These are phyloP conservation scores for Leccinum imitatum DNA, from an alignment of 768 basidiomycete genomes.

Conservation along the genomic window DNA sequence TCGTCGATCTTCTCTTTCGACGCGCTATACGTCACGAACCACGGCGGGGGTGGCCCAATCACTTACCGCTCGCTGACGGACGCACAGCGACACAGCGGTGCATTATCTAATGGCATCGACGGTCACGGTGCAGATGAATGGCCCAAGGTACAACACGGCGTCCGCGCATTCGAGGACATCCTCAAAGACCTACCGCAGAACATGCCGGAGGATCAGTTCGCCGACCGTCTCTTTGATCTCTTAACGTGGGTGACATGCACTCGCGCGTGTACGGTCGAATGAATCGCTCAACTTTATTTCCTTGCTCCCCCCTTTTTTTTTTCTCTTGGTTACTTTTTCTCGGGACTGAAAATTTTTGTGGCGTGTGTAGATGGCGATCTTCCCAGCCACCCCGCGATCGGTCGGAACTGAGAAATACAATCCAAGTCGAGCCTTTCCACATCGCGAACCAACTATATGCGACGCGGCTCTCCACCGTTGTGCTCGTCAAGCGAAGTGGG, in stretches of 20 bases:
- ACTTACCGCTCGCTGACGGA: slow-evolving; percentile 50
- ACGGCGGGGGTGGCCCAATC: slow-evolving; percentile 64
- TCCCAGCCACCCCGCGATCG: slow-evolving; percentile 46
- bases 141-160: slow-evolving; percentile 73
- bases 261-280: not conserved
- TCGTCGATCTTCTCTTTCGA: slow-evolving; percentile 43
- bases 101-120: slow-evolving; percentile 76
- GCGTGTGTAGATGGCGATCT: slow-evolving; percentile 26
- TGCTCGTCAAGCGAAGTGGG: slow-evolving; percentile 62
- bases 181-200: slow-evolving; percentile 38
- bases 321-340: not conserved
- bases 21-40: slow-evolving; percentile 63
- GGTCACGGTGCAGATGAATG: slow-evolving; percentile 58
- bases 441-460: slow-evolving; percentile 44
- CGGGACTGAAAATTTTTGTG: not conserved
- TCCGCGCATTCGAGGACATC: slow-evolving; percentile 43
- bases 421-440: slow-evolving; percentile 57
- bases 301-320: not conserved
- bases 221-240: slow-evolving; percentile 59
- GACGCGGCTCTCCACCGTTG: slow-evolving; percentile 71
- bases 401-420: slow-evolving; percentile 57
- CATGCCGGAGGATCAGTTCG: slow-evolving; percentile 51
- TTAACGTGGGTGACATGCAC: slow-evolving; percentile 58
- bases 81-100: slow-evolving; percentile 52
- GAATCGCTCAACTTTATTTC: slow-evolving; percentile 8